Base-by-base conservation (phyloP, 108 stramenopile genomes). In the Fragilariopsis cylindrus region DNA sequence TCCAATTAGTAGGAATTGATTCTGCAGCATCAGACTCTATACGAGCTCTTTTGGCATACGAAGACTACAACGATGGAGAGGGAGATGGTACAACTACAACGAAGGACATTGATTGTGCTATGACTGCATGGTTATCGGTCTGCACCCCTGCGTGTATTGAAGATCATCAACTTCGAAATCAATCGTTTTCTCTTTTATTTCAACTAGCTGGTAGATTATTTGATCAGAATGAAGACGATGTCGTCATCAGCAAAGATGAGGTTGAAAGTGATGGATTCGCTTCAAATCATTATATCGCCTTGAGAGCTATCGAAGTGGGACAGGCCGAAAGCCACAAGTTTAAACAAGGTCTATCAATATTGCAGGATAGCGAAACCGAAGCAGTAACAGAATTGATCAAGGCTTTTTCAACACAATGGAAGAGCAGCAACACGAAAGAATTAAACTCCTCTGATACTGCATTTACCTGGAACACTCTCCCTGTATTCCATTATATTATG, bases 71-170 rank as follows among this genome's bases (percentile, higher is more conserved):
- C 30, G 30, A 30, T 30, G 30, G 30, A 30, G 43, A 50, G 5
- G 68, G 63, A n/a, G 70, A 75, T 39, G 67, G 63, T 13, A 71
- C 54, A 40, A 68, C n/a, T 19, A 55, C 60, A 3, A 48, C 50
- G 7, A 50, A 62, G 46, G 58, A 65, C 53, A 72, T 84, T n/a
- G 83, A 79, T 18, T 49, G 42, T 43, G 69, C 76, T 64, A 81
- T 81, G 52, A 21, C 74, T 7, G 81, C 76, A 69, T 84, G 84
- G 85, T 45, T 89, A 40, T 73, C 82, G 9, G 77, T 85, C 19
- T 76, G 76, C 4, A 13, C 73, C 7, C 63, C 73, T 56, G 55
- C 67, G n/a, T 63, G 62, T 13, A 11, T 76, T 12, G 40, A 60
- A 6, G 64, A 79, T 49, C 16, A 7, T 19, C 11, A 9, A 18